Evolutionary conservation across 129 eudicot genomes (phyloP).

Genomic region (Oenanthe sinensis): DNA sequence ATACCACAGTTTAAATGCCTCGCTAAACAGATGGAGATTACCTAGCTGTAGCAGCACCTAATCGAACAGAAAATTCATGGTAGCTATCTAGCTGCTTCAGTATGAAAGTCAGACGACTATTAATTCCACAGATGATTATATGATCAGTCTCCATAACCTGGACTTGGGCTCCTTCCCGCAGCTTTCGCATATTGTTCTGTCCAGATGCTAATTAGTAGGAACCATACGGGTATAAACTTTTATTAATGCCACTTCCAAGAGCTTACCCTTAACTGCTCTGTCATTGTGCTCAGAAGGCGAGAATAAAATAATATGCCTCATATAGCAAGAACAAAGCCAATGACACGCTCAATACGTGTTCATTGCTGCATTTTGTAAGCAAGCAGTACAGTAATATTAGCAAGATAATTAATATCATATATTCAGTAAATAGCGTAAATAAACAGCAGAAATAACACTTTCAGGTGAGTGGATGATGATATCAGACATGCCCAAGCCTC

Average conservation of each 20-base stretch:
- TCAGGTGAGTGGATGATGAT: slow-evolving; percentile 90
- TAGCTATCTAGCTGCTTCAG: slow-evolving; percentile 87
- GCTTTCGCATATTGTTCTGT: slow-evolving; percentile 88
- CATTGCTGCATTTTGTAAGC: slow-evolving; percentile 61
- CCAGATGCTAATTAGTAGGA: slow-evolving; percentile 21
- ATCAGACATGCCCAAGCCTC: slow-evolving; percentile 98
- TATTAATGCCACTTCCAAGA: slow-evolving; percentile 9
- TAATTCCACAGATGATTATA: slow-evolving; percentile 90
- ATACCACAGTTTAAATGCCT: slow-evolving; percentile 6
- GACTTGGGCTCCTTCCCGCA: slow-evolving; percentile 94
- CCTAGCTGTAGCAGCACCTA: slow-evolving; percentile 96
- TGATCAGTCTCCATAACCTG: slow-evolving; percentile 93
- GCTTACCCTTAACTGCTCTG: slow-evolving; percentile 92
- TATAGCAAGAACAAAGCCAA: slow-evolving; percentile 92
- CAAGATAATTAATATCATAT: slow-evolving; percentile 7
- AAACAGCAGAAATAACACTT: slow-evolving; percentile 36
- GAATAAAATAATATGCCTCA: slow-evolving; percentile 98
- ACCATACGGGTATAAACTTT: slow-evolving; percentile 1
- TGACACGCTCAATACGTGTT: slow-evolving; percentile 76
- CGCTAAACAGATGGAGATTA: slow-evolving; percentile 23
- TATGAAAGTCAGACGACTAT: slow-evolving; percentile 77
- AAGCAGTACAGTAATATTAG: slow-evolving; percentile 5
- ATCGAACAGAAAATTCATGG: slow-evolving; percentile 85
- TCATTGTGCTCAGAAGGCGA: slow-evolving; percentile 93
- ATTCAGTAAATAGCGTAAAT: slow-evolving; percentile 15